Evolutionary conservation across 2,329 filamentous ascomycete species (phyloP), one percentile per base, ranked within the genome.

Genomic region (Colletotrichum horii): DNA sequence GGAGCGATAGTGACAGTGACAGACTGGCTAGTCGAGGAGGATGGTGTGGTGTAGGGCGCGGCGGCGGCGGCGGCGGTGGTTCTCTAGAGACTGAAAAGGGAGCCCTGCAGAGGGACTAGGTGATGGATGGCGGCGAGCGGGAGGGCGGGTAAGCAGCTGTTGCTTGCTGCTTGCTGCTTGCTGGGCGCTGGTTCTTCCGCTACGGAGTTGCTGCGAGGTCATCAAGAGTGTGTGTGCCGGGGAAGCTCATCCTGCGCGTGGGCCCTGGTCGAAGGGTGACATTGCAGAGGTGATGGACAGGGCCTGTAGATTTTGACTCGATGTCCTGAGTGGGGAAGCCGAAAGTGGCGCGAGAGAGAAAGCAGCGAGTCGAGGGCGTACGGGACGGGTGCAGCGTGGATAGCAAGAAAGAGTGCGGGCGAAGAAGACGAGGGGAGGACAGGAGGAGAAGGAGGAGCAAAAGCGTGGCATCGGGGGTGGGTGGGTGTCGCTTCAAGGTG

Each of bases 251-350:
- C 62, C 72, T 77, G 72, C 28, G 68, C 73, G 58, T 72, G 72
- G n/a, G 38, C 28, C 55, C 62, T 68, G 56, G 61, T 61, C 66
- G 32, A 66, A 48, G n/a, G 55, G 65, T 69, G 26, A 65, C 71
- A 61, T 74, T 74, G 75, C 72, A 77, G 43, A 48, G 73, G 65
- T 76, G 73, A 77, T 62, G 73, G 66, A 66, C 73, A 66, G 66
- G 73, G 64, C 38, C 36, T 55, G 52, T 52, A 30, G 64, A 15
- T 62, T 73, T 76, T 69, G 56, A 66, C 69, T 76, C 71, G 60
- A 70, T 56, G 28, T 22, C 56, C 61, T 38, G 26, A 28, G 64
- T n/a, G 24, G 60, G 22, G 58, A 15, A 19, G 43, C n/a, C 16
- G 16, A 55, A 22, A 60, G 34, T 19, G 65, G 71, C 55, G 8